Conservation (phyloP, 2,329 filamentous ascomycete genomes). For the Cordyceps sp. region DNA sequence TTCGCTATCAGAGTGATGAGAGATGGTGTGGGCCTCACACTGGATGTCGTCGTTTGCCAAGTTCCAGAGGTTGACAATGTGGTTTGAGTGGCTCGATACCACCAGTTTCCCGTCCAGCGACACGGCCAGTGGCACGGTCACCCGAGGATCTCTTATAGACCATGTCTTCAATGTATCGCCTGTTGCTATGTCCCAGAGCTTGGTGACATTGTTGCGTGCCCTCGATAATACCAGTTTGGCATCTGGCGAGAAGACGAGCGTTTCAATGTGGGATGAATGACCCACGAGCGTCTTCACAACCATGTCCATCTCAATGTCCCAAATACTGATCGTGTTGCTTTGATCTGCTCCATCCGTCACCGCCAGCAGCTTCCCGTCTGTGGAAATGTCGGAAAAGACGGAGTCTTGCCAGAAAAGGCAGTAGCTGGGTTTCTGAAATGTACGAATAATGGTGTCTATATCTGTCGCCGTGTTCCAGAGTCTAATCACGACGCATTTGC, state of each 20-base stretch:
- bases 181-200: neutral
- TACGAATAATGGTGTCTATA: neutral
- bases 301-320: neutral
- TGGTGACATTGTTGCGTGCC: neutral
- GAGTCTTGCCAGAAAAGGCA: neutral
- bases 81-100: neutral
- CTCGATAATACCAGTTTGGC: neutral
- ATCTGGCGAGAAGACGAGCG: neutral
- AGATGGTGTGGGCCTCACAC: neutral
- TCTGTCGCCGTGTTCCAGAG: neutral
- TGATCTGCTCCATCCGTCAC: neutral
- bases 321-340: neutral
- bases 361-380: neutral
- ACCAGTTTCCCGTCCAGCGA: neutral
- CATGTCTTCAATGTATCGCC: too few relatives aligned
- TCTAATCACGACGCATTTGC: neutral
- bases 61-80: neutral
- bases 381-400: neutral
- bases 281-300: neutral
- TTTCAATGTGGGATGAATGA: neutral
- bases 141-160: too few relatives aligned
- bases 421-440: too few relatives aligned
- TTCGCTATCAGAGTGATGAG: too few relatives aligned
- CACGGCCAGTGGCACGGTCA: too few relatives aligned
- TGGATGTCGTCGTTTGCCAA: neutral